A percentile compares a stretch with the other conserved stretches of the same genome.
Evolutionary conservation across 495 filamentous ascomycete species (phyloP).

Genomic region (Rostrohypoxylon terebratum): DNA sequence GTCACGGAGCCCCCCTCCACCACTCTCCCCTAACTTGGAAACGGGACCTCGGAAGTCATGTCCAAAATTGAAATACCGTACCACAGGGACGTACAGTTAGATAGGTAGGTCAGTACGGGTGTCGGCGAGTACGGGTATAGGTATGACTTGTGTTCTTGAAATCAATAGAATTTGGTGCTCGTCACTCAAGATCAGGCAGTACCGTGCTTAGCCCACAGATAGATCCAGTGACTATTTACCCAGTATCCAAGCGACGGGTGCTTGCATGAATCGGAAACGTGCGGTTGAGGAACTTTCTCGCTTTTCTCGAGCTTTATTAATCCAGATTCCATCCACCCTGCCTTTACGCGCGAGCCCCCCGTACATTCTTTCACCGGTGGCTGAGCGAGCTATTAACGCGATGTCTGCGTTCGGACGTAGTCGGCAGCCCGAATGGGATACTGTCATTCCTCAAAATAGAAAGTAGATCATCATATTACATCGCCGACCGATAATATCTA

Average conservation of each 20-base stretch:
- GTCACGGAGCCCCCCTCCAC: background rate
- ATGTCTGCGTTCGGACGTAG: slow-evolving; percentile 20
- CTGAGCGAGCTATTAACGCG: slow-evolving; percentile 23
- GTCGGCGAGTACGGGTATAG: slow-evolving; percentile 24
- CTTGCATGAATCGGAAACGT: slow-evolving; percentile 46
- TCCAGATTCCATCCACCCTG: slow-evolving; percentile 19
- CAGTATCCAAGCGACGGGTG: slow-evolving; percentile 35
- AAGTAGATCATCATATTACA: background rate
- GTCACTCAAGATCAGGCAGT: slow-evolving; percentile 48
- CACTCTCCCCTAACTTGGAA: slow-evolving; percentile 6
- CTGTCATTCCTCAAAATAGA: background rate
- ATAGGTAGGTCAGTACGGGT: slow-evolving; percentile 11
- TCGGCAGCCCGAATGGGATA: slow-evolving; percentile 7
- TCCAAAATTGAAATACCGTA: slow-evolving; percentile 1
- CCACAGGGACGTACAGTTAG: slow-evolving; percentile 5
- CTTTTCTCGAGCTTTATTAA: slow-evolving; percentile 1
- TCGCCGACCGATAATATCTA: slow-evolving; percentile 18
- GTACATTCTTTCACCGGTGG: slow-evolving; percentile 24
- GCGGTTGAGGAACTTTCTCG: slow-evolving; percentile 26
- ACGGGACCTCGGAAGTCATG: slow-evolving; percentile 4
- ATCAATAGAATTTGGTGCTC: slow-evolving; percentile 20
- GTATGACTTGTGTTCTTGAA: slow-evolving; percentile 22
- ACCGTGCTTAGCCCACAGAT: slow-evolving; percentile 35
- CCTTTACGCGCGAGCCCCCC: slow-evolving; percentile 26
- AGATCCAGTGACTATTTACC: slow-evolving; percentile 46